Conservation (phyloP, 148 eudicot genomes). For the Mesembryanthemum crystallinum region DNA sequence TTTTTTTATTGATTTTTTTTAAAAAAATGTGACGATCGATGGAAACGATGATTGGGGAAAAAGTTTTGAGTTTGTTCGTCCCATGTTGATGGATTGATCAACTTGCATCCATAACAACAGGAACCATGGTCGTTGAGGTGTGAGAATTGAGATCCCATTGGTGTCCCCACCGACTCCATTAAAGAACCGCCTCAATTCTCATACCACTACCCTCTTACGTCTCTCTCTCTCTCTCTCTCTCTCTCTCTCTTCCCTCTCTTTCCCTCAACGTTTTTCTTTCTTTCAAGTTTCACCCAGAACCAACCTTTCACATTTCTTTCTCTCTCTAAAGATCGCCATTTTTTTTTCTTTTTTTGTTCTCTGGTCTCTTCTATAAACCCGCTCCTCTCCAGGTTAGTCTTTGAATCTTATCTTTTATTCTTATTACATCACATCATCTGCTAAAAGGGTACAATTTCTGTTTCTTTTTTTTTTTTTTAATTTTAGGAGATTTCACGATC, state of each 20-base stretch:
- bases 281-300: background rate
- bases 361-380: too few species aligned
- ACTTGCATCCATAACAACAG: background rate
- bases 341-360: background rate
- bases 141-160: background rate
- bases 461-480: background rate
- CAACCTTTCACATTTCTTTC: background rate
- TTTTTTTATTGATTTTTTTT: too few species aligned
- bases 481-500: background rate
- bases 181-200: background rate
- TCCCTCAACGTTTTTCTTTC: background rate
- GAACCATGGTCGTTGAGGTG: conserved; percentile 2
- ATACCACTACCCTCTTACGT: background rate
- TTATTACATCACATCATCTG: background rate
- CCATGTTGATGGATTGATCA: too few species aligned
- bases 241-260: background rate
- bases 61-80: too few species aligned
- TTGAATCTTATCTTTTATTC: too few species aligned
- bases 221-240: background rate
- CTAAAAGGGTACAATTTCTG: background rate
- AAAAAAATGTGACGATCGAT: too few species aligned
- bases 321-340: background rate
- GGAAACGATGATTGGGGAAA: too few species aligned
- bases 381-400: conserved; percentile 6
- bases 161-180: background rate